A percentile compares a stretch with the other conserved stretches of the same genome.
These are phyloP conservation scores for Moringa oleifera DNA, from an alignment of 345 rosid species.

Conservation along the genomic window DNA sequence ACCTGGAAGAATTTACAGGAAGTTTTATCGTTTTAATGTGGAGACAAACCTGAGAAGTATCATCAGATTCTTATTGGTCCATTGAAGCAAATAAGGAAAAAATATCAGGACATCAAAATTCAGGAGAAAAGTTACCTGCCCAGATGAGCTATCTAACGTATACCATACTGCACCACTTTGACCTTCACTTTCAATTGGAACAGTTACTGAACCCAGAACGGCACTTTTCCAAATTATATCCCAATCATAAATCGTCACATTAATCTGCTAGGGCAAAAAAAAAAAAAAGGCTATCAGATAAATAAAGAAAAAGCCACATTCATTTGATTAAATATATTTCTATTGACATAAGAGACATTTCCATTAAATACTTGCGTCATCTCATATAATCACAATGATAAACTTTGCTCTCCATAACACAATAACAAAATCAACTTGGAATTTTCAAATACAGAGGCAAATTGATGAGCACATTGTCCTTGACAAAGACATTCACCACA, in stretches of 20 bases:
- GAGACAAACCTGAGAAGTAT: conserved; percentile 75
- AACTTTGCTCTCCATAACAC: no score
- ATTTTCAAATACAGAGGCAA: no score
- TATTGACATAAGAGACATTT: background rate
- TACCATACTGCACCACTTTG: conserved; percentile 89
- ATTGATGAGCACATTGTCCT: background rate
- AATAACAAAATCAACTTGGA: no score
- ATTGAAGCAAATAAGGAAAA: conserved; percentile 8
- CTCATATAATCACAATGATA: background rate
- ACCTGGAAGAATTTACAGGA: conserved; percentile 65
- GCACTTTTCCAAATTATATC: conserved; percentile 99
- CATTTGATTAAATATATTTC: background rate
- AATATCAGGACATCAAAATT: conserved; percentile 10
- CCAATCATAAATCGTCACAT: conserved; percentile 96
- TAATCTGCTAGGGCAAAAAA: conserved; percentile 48
- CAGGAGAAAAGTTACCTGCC: conserved; percentile 59
- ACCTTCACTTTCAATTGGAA: conserved; percentile 82
- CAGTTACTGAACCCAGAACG: conserved; percentile 88
- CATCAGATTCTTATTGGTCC: conserved; percentile 16
- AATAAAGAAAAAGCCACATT: background rate
- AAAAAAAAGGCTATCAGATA: conserved; percentile 2
- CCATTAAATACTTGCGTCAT: background rate
- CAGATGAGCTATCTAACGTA: conserved; percentile 83
- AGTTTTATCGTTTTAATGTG: conserved; percentile 71
- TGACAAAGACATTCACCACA: no score